Conservation (phyloP, 805 yeast species). For the Lachancea waltii region DNA sequence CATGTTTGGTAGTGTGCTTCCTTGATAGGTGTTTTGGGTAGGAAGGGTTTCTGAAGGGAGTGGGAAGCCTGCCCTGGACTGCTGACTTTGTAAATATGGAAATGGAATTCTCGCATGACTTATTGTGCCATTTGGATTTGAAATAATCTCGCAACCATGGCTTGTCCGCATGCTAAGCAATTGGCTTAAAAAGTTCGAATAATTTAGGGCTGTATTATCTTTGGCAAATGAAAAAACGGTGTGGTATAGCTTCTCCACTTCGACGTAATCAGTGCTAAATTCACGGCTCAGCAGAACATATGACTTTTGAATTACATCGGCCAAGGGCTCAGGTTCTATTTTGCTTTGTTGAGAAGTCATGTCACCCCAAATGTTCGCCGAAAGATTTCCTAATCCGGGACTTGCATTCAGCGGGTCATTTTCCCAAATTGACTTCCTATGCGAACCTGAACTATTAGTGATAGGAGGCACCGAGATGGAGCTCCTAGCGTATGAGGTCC, state of each 20-base stretch:
- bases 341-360: background rate
- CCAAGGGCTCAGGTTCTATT: background rate
- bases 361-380: slow-evolving; percentile 8
- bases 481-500: background rate
- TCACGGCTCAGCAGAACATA: slow-evolving; percentile 3
- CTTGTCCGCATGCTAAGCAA: slow-evolving; percentile 18
- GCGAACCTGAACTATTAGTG: background rate
- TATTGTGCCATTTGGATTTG: slow-evolving; percentile 18
- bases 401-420: slow-evolving; percentile 2
- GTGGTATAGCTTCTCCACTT: slow-evolving; percentile 22
- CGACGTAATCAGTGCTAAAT: slow-evolving; percentile 13
- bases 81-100: slow-evolving; percentile 3
- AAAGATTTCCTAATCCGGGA: slow-evolving; percentile 1
- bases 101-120: slow-evolving; percentile 21
- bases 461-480: slow-evolving; percentile 4
- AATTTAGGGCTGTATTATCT: slow-evolving; percentile 11
- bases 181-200: slow-evolving; percentile 18
- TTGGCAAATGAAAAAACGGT: slow-evolving; percentile 12
- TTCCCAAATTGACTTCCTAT: slow-evolving; percentile 27
- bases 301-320: slow-evolving; percentile 1
- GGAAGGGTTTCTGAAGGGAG: background rate
- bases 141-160: slow-evolving; percentile 20
- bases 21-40: background rate
- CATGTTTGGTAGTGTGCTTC: background rate
- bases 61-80: background rate